Evolutionary conservation across 306 rosid genomes (phyloP).

Genomic region (Nissolia schottii): DNA sequence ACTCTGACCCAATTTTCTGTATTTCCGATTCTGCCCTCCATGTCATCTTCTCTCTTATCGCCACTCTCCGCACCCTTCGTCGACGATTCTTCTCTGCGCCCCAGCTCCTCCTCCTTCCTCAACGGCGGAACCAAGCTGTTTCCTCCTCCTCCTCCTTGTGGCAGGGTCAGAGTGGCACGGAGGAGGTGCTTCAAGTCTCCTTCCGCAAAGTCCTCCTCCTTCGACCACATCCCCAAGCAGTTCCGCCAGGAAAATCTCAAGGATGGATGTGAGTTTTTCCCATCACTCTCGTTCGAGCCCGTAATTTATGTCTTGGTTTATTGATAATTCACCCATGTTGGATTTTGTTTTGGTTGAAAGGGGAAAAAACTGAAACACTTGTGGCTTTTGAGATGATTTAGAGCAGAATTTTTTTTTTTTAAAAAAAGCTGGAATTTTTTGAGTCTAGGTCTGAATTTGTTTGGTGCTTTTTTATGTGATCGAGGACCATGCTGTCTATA

Average conservation of each 20-base stretch:
- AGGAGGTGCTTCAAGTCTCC: conserved; percentile 42
- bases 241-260: conserved; percentile 78
- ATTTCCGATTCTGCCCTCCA: conserved; percentile 25
- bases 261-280: conserved; percentile 70
- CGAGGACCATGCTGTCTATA: neutral
- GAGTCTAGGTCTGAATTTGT: neutral
- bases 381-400: neutral
- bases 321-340: neutral
- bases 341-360: neutral
- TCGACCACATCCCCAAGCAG: conserved; percentile 72
- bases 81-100: conserved; percentile 12
- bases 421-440: neutral
- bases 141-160: neutral
- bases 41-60: conserved; percentile 59
- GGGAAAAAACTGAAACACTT: neutral
- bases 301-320: neutral
- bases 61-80: conserved; percentile 33
- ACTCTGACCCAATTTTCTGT: neutral
- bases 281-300: neutral
- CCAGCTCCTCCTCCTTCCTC: conserved; percentile 44
- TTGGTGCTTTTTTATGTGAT: neutral
- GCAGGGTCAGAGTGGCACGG: conserved; percentile 13
- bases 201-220: conserved; percentile 46
- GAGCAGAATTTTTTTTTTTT: too few relatives aligned
- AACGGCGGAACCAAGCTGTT: conserved; percentile 50